phyloP scores from a whole-genome alignment of 345 rosid genomes.

The Ailanthus altissimus region DNA sequence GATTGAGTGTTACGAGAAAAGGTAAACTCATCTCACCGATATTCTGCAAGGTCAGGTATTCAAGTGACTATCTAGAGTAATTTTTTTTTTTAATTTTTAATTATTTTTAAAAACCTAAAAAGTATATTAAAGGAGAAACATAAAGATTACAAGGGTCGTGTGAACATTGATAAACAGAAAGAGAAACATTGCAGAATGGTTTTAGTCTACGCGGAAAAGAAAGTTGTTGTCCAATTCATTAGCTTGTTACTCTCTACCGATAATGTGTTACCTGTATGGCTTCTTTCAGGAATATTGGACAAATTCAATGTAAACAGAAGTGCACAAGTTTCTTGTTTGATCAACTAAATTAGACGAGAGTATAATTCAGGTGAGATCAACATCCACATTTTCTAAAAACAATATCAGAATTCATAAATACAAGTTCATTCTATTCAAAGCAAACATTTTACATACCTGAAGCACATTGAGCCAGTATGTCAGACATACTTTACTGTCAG shows the following conservation, averaged over 20 bases:
- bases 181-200: no score
- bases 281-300: no score
- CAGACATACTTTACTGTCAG: slow-evolving; percentile 61
- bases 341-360: not conserved
- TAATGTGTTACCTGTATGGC: not conserved
- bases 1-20: slow-evolving; percentile 82
- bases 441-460: slow-evolving; percentile 55
- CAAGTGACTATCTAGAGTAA: not conserved
- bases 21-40: slow-evolving; percentile 66
- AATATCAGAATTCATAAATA: not conserved
- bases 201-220: not conserved
- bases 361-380: not conserved
- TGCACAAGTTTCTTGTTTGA: not conserved
- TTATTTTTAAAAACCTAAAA: no score
- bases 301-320: not conserved
- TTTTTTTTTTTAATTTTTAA: no score
- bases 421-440: not conserved
- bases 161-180: no score
- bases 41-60: slow-evolving; percentile 53
- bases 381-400: not conserved
- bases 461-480: slow-evolving; percentile 96
- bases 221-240: not conserved
- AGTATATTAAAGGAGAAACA: no score
- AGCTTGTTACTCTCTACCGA: not conserved
- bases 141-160: no score